Percentiles rank a stretch among this genome's conserved stretches.
Evolutionary conservation across 202 grass and related monocot genomes (phyloP).

Genomic region (Carex sylvatica): DNA sequence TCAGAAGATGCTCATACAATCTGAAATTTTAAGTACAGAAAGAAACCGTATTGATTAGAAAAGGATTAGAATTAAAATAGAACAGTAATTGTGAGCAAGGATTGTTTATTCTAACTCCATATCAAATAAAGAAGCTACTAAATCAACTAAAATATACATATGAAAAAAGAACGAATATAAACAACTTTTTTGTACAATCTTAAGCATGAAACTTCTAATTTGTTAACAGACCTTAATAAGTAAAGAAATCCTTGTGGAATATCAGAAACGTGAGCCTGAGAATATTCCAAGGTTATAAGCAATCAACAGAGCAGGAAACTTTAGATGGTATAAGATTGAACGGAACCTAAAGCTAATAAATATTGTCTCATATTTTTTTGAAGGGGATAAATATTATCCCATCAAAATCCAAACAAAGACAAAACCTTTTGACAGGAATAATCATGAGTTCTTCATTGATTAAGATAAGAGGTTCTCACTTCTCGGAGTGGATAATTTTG

Average conservation of each 20-base stretch:
- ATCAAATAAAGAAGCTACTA: conserved; percentile 8
- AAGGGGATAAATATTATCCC: not conserved
- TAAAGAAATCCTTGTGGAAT: not conserved
- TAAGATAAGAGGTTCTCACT: conserved; percentile 7
- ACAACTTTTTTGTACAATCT: not conserved
- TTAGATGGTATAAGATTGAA: not conserved
- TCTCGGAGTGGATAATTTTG: not conserved
- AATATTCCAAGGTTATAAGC: conserved; percentile 1
- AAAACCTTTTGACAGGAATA: not conserved
- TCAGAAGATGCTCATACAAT: conserved; percentile 17
- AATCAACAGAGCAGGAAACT: not conserved
- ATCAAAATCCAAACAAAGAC: not conserved
- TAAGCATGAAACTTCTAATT: not conserved
- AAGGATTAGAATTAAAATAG: not conserved
- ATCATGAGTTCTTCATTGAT: not conserved
- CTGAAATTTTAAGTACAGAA: not conserved
- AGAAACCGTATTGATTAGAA: not conserved
- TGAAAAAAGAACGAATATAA: not conserved
- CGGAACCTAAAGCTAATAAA: not conserved
- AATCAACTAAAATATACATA: not conserved
- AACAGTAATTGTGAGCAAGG: not conserved
- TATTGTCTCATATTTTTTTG: not conserved
- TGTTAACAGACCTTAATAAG: not conserved
- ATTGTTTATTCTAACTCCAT: not conserved
- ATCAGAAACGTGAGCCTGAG: not conserved